phyloP scores from a whole-genome alignment of 805 yeast species.

The Candida sithepensis region DNA sequence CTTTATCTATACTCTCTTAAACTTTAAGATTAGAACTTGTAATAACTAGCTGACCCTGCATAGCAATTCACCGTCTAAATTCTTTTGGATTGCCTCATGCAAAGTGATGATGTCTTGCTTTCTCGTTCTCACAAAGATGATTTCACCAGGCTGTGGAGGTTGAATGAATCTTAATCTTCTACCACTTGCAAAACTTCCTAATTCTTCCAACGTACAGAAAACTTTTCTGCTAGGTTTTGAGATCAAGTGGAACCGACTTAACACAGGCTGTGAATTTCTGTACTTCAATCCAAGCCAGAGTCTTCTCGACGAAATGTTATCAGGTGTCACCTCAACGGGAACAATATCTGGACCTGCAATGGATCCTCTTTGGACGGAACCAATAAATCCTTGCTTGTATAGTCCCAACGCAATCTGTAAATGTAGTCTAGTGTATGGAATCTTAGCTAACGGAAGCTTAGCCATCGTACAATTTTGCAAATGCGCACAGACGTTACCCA shows the following conservation, averaged over 20 bases:
- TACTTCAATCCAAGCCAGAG: constrained; percentile 93
- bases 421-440: constrained; percentile 82
- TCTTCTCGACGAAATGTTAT: constrained; percentile 79
- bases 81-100: constrained; percentile 79
- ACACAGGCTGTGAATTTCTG: constrained; percentile 72
- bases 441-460: constrained; percentile 65
- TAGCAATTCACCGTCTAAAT: constrained; percentile 71
- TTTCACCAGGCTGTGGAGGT: constrained; percentile 88
- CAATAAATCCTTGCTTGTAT: constrained; percentile 86
- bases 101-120: constrained; percentile 60
- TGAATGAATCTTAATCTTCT: constrained; percentile 66
- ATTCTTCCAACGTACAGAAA: constrained; percentile 55
- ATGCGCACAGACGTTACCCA: constrained; percentile 85
- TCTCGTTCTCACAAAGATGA: constrained; percentile 59
- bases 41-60: constrained; percentile 52
- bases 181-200: constrained; percentile 74
- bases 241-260: constrained; percentile 65
- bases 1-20: too few relatives aligned
- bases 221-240: constrained; percentile 85
- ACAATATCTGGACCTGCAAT: constrained; percentile 75
- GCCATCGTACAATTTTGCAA: constrained; percentile 83
- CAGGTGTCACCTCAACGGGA: constrained; percentile 78
- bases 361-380: constrained; percentile 82
- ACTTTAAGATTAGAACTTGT: too few relatives aligned
- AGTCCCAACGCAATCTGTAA: constrained; percentile 79